Evolutionary conservation across 169 alveolate genomes (phyloP), one percentile per base, ranked within the genome.

Genomic region (Haemoproteus tartakovskyi): DNA sequence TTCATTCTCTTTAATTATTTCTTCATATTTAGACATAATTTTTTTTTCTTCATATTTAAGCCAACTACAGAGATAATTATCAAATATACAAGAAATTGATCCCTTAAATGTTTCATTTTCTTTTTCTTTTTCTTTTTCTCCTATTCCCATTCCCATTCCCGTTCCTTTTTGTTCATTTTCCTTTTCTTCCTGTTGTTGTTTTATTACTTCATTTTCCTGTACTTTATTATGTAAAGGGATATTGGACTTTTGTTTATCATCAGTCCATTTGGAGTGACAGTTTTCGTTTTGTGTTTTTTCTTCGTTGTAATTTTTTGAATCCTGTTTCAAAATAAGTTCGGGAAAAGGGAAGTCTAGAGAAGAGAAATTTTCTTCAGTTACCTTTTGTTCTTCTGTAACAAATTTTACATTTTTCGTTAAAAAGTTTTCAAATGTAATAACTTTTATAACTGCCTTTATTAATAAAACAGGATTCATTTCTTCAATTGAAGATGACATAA

Each of bases 51-150:
- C 84, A 12, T 45, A 30, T 57, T 74, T 74, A 1, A 74, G 26
- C 84, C 84, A 74, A 38, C 57, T 74, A 29, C 84, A 57, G 36
- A 74, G 30, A 27, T 56, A 74, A 37, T 78, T 74, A 18, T 74
- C 84, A 30, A 74, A 74, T 9, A 50, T 54, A 11, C 84, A 74
- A 0, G 84, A 74, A 2, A 74, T 74, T 9, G 29, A 41, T 3
- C 84, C 78, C 30, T 30, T 74, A 51, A 74, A 74, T 33, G 43
- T 33, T 33, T 6, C 9, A 33, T 33, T 33, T 6, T 33, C 43
- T 6, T 33, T 33, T 5, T 33, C 9, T 6, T 6, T 9, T 9
- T 33, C 14, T 33, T 5, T 33, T 54, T 54, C 14, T 29, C 16
- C 16, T 8, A 2, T 54, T 16, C 8, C 5, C 24, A 14, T 21